phyloP scores from a whole-genome alignment of 805 yeast genomes.

The Hanseniaspora lindneri region DNA sequence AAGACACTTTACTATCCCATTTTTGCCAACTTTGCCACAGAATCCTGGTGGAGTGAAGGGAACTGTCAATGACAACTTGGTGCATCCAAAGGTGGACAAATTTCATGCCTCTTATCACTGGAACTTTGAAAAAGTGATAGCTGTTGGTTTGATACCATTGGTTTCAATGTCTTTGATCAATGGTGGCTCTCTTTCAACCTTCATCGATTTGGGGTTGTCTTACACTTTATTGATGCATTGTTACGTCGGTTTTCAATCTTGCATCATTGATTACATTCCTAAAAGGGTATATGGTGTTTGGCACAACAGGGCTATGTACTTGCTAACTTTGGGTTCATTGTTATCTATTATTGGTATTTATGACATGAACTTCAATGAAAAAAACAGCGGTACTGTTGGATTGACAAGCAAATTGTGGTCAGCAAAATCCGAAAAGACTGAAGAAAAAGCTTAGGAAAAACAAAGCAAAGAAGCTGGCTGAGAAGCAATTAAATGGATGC shows the following conservation, averaged over 20 bases:
- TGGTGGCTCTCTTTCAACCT: conserved; percentile 53
- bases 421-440: conserved; percentile 18
- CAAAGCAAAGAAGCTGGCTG: too few relatives aligned
- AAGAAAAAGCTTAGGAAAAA: not conserved
- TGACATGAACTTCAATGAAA: conserved; percentile 49
- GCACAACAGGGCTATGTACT: conserved; percentile 54
- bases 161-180: conserved; percentile 61
- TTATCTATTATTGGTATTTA: conserved; percentile 70
- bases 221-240: conserved; percentile 61
- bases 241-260: conserved; percentile 76
- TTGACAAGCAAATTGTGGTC: conserved; percentile 54
- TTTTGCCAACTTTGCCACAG: conserved; percentile 54
- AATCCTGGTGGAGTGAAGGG: conserved; percentile 88
- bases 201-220: conserved; percentile 60
- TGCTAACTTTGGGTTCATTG: conserved; percentile 61
- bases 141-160: conserved; percentile 66
- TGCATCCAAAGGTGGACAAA: conserved; percentile 49
- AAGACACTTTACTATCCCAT: conserved; percentile 31
- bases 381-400: conserved; percentile 65
- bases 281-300: conserved; percentile 69
- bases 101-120: conserved; percentile 84
- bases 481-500: too few relatives aligned
- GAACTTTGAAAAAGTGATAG: conserved; percentile 70
- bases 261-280: conserved; percentile 89
- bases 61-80: conserved; percentile 82